Evolutionary conservation across 2,329 filamentous ascomycete species (phyloP).

Genomic region (Ramichloridium luteum): DNA sequence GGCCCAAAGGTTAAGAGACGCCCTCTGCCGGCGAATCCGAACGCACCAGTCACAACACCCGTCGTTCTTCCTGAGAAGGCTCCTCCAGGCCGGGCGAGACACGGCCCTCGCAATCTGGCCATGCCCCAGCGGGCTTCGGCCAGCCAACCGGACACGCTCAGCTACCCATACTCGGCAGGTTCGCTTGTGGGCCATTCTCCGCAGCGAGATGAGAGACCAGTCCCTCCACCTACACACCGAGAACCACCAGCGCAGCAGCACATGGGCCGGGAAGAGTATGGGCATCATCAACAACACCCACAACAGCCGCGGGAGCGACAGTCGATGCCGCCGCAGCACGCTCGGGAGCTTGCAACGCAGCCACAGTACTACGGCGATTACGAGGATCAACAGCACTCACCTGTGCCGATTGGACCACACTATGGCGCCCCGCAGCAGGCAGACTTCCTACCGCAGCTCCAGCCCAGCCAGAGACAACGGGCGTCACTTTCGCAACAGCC

Average conservation of each 20-base stretch:
- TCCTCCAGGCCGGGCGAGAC: slow-evolving; percentile 20
- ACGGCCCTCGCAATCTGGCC: slow-evolving; percentile 22
- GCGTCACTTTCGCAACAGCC: slow-evolving; percentile 19
- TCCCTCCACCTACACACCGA: too few relatives aligned
- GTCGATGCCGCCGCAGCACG: too few relatives aligned
- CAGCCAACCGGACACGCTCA: slow-evolving; percentile 15
- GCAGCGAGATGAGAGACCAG: too few relatives aligned
- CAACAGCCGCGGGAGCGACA: not conserved
- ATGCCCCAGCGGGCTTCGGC: slow-evolving; percentile 17
- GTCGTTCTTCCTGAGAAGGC: slow-evolving; percentile 18
- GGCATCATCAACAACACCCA: slow-evolving; percentile 6
- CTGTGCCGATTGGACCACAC: slow-evolving; percentile 4
- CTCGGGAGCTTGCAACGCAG: slow-evolving; percentile 4
- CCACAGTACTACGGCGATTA: slow-evolving; percentile 10
- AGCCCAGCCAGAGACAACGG: slow-evolving; percentile 20
- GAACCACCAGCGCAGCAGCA: slow-evolving; percentile 7
- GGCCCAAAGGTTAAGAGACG: slow-evolving; percentile 55
- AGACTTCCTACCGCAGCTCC: slow-evolving; percentile 24
- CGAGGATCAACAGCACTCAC: slow-evolving; percentile 11
- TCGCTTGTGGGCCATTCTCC: slow-evolving; percentile 13
- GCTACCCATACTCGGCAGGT: slow-evolving; percentile 14
- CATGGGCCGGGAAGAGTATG: not conserved
- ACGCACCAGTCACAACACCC: slow-evolving; percentile 24
- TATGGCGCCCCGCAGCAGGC: slow-evolving; percentile 32
- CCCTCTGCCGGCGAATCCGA: slow-evolving; percentile 69